Conservation (phyloP, 495 filamentous ascomycete species). For the Trichodelitschia bisporula region DNA sequence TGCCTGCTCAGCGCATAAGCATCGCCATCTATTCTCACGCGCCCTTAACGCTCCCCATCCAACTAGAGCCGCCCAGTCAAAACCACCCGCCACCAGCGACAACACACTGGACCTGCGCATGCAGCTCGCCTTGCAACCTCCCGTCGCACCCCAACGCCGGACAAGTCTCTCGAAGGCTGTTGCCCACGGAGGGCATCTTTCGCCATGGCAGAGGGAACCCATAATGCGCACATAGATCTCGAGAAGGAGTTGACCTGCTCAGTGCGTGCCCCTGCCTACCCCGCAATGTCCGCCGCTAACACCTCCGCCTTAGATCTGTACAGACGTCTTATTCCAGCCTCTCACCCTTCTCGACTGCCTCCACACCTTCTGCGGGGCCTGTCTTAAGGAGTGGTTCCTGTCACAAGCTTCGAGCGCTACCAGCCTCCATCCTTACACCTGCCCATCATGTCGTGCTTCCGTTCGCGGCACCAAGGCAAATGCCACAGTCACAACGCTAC, state of each 20-base stretch:
- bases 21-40: too few species aligned
- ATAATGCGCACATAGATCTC: conserved; percentile 27
- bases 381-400: conserved; percentile 81
- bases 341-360: conserved; percentile 92
- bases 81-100: too few species aligned
- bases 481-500: conserved; percentile 55
- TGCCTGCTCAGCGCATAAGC: too few species aligned
- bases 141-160: too few species aligned
- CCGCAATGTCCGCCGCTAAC: neutral
- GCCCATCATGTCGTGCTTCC: conserved; percentile 69
- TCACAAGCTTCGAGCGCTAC: conserved; percentile 30
- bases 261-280: conserved; percentile 25
- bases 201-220: conserved; percentile 15
- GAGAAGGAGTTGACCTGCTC: conserved; percentile 85
- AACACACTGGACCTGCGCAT: too few species aligned
- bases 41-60: too few species aligned
- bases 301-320: conserved; percentile 48
- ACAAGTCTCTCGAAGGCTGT: too few species aligned
- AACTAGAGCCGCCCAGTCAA: too few species aligned
- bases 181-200: too few species aligned
- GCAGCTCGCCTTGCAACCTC: too few species aligned
- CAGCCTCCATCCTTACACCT: conserved; percentile 39
- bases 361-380: conserved; percentile 89
- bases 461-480: conserved; percentile 68
- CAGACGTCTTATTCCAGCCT: conserved; percentile 84